Evolutionary conservation across 2,329 filamentous ascomycete genomes (phyloP), one percentile per base, ranked within the genome.

Genomic region (Arthrobotrys sinensis): DNA sequence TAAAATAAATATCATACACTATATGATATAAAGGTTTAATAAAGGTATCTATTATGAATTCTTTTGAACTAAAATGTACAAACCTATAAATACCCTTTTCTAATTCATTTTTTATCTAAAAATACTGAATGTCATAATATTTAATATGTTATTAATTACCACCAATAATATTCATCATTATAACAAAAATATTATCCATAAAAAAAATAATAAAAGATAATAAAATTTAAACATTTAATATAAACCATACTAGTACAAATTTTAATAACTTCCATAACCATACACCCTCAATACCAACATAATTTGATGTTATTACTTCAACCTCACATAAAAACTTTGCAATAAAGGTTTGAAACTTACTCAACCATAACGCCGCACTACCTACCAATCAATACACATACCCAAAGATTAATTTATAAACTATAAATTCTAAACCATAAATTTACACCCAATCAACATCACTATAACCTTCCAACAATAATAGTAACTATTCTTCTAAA

Each of bases 161-260:
- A 43, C 14, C 14, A 7, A 43, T 43, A 43, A 10, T 68, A 68
- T 7, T n/a, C 34, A 68, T 48, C 64, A 36, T 53, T 21, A 28
- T 64, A 68, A 32, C 64, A 62, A 32, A 45, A 50, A 36, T 53
- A 57, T 68, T 68, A 34, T 53, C 64, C 11, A 57, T 55, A 64
- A 28, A 55, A 1, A 55, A 52, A 62, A 53, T 55, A 62, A 64
- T 53, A 57, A 68, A 64, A 4, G 12, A n/a, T n/a, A n/a, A n/a
- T n/a, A n/a, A n/a, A n/a, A n/a, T n/a, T n/a, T n/a, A n/a, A n/a
- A n/a, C n/a, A n/a, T n/a, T n/a, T n/a, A n/a, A n/a, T n/a, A n/a
- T n/a, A n/a, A n/a, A n/a, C n/a, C n/a, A n/a, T n/a, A n/a, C n/a
- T n/a, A n/a, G n/a, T n/a, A n/a, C n/a, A n/a, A n/a, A n/a, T n/a